Evolutionary conservation across 2,329 filamentous ascomycete species (phyloP).

Genomic region (Scytalidium sp.): DNA sequence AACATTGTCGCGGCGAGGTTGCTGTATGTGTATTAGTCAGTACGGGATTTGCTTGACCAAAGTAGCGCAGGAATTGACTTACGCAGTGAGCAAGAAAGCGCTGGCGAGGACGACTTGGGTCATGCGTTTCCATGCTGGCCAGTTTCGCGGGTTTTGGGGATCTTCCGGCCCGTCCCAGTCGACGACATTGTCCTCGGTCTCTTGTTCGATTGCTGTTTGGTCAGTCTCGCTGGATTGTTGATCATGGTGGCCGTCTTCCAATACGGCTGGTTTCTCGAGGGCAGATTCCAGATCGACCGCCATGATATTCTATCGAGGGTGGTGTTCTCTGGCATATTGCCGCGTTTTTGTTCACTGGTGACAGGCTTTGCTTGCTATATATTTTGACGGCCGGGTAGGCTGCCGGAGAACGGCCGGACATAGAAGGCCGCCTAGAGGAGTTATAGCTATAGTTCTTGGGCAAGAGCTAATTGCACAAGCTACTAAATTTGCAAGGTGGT

Average conservation of each 20-base stretch:
- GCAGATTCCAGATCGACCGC: constrained; percentile 20
- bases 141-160: constrained; percentile 32
- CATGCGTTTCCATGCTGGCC: constrained; percentile 26
- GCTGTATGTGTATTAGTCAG: constrained; percentile 8
- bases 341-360: constrained; percentile 7
- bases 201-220: constrained; percentile 19
- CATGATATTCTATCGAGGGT: constrained; percentile 19
- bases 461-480: constrained; percentile 4
- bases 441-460: constrained; percentile 7
- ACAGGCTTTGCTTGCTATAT: constrained; percentile 18
- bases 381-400: constrained; percentile 8
- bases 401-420: neutral
- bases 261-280: constrained; percentile 20
- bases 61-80: constrained; percentile 12
- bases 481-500: constrained; percentile 12
- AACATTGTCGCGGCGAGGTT: constrained; percentile 51
- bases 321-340: constrained; percentile 3
- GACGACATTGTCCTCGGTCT: constrained; percentile 13
- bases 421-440: constrained; percentile 3
- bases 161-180: constrained; percentile 22
- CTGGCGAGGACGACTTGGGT: constrained; percentile 27
- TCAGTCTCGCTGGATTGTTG: constrained; percentile 21
- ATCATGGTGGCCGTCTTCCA: constrained; percentile 17
- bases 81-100: constrained; percentile 24
- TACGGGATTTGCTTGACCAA: constrained; percentile 14